Evolutionary conservation across 495 filamentous ascomycete species (phyloP).

Genomic region (Hypoxylon fuscum): DNA sequence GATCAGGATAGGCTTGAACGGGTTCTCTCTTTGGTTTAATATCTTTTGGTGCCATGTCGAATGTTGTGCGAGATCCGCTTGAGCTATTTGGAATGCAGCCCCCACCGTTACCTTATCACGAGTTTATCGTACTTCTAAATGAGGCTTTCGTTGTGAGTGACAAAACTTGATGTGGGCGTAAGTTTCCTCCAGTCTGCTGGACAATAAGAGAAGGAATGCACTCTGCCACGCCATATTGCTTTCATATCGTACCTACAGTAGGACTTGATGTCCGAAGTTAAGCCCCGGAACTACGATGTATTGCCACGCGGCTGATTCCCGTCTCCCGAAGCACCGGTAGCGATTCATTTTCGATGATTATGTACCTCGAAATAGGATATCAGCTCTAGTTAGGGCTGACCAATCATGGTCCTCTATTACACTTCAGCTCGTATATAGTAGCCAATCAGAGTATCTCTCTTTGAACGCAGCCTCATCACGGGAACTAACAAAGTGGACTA

Average conservation of each 20-base stretch:
- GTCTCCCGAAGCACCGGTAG: constrained; percentile 16
- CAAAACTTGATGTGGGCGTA: constrained; percentile 8
- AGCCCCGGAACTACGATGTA: constrained; percentile 21
- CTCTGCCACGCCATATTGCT: constrained; percentile 25
- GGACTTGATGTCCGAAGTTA: constrained; percentile 25
- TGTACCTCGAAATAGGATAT: constrained; percentile 21
- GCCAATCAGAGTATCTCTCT: constrained; percentile 18
- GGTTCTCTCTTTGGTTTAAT: constrained; percentile 5
- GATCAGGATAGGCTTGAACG: constrained; percentile 6
- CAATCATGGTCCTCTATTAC: constrained; percentile 17
- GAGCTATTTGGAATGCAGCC: constrained; percentile 8
- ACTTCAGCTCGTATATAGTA: constrained; percentile 33
- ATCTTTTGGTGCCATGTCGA: constrained; percentile 25
- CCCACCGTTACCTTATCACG: constrained; percentile 19
- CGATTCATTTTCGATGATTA: constrained; percentile 10
- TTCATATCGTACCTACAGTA: constrained; percentile 8
- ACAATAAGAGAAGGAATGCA: constrained; percentile 20
- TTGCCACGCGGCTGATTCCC: constrained; percentile 6
- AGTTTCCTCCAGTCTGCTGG: constrained; percentile 6
- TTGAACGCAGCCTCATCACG: constrained; percentile 19
- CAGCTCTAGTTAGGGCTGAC: constrained; percentile 21
- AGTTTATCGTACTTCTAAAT: constrained; percentile 9
- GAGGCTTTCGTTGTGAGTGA: constrained; percentile 3
- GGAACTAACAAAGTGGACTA: constrained; percentile 9
- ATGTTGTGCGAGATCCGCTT: too few relatives aligned